These are phyloP conservation scores for Penicillium simplicissimum DNA, from an alignment of 495 filamentous ascomycete species.

Conservation along the genomic window DNA sequence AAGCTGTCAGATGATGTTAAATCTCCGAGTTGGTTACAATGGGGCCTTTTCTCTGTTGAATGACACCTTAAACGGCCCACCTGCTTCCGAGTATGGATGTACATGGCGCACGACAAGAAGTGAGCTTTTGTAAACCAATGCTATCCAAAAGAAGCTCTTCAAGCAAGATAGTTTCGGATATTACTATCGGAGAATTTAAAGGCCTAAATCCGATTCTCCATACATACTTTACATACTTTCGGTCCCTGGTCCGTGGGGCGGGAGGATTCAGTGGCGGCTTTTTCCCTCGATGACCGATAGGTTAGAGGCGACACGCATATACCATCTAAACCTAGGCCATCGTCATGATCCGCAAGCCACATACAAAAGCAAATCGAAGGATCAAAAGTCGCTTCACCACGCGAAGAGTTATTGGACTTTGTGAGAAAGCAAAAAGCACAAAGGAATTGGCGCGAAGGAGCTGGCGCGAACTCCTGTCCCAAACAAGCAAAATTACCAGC, in stretches of 20 bases:
- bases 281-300: not conserved
- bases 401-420: not conserved
- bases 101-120: not conserved
- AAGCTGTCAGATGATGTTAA: not conserved
- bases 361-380: not conserved
- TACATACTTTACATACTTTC: not conserved
- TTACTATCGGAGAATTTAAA: not conserved
- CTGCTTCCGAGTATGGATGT: not conserved
- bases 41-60: not conserved
- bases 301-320: not conserved
- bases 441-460: constrained; percentile 10
- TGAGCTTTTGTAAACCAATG: too few species aligned
- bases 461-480: constrained; percentile 5
- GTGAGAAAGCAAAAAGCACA: not conserved
- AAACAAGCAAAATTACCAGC: constrained; percentile 7
- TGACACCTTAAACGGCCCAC: constrained; percentile 2
- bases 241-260: not conserved
- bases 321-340: not conserved
- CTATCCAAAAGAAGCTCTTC: not conserved
- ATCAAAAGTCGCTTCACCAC: not conserved
- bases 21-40: not conserved
- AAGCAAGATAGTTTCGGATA: not conserved
- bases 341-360: constrained; percentile 6
- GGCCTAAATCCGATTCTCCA: not conserved
- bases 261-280: not conserved